Evolutionary conservation across 441 rosid species (phyloP), one percentile per base, ranked within the genome.

Genomic region (Manihot esculenta): DNA sequence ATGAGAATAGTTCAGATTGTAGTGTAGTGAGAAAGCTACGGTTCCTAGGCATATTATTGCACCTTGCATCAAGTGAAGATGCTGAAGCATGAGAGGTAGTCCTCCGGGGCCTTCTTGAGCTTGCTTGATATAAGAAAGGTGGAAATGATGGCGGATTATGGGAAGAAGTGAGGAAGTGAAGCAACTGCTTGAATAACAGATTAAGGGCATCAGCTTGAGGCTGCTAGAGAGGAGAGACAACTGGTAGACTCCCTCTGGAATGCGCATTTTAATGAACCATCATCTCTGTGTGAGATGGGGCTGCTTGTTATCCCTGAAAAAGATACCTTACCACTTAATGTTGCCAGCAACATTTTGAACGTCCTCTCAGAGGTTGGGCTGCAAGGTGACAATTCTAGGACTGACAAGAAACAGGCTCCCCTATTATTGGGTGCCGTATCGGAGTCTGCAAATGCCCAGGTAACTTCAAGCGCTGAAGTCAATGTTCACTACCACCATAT

Each of bases 221-320:
- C 95, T 11, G 88, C 85, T 27, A 86, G 79, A 73, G 99, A 93
- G 78, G 98, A 95, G 83, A 85, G 98, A 77, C 96, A 82, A 3
- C 89, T 95, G 4, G 85, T 95, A 41, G 98, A 95, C 65, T 82
- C 87, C 17, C 82, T 95, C 23, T 93, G 97, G 97, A 83, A 66
- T 35, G 70, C 86, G 61, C 87, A 84, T 76, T 93, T 82, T 80
- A 78, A 84, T 8, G 97, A 93, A 53, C 90, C 97, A 44, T 95
- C 97, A 21, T 81, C 91, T 10, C 84, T 92, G 42, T 76, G 85
- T 50, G 92, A 86, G 69, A 88, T 86, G 70, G 93, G 94, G 12
- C 97, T 91, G 68, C 90, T 95, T 62, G 77, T 82, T 64, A 93
- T 93, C 68, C 91, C 98, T 0, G 96, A 87, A 13, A 97, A 93